Evolutionary conservation across 257 asterid genomes (phyloP).

Genomic region (Cynanchum wilfordii): DNA sequence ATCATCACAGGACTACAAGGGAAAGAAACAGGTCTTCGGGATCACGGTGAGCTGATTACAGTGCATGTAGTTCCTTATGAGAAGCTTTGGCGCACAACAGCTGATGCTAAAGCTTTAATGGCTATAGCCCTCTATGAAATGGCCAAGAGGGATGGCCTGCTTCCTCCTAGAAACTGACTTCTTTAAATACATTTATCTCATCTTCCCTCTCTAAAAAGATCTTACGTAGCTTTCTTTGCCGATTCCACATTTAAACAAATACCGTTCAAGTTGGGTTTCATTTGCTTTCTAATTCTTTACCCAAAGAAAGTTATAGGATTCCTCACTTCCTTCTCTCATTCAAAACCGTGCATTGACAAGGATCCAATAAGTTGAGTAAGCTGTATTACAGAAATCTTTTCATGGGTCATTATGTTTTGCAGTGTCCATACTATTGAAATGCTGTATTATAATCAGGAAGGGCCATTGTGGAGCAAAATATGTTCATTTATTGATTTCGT

Average conservation of each 20-base stretch:
- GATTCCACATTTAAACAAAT: no score
- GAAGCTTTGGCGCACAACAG: constrained; percentile 70
- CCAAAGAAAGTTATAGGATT: neutral
- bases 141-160: constrained; percentile 70
- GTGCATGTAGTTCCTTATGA: constrained; percentile 76
- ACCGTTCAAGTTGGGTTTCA: no score
- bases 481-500: neutral
- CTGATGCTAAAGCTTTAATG: constrained; percentile 78
- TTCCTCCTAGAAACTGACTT: constrained; percentile 33
- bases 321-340: no score
- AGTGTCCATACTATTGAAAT: no score
- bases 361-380: no score
- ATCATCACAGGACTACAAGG: constrained; percentile 60
- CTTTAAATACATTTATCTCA: neutral
- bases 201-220: neutral
- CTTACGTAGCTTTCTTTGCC: neutral
- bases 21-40: constrained; percentile 76
- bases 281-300: neutral
- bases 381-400: no score
- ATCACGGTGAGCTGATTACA: constrained; percentile 73
- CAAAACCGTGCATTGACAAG: no score
- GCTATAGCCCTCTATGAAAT: constrained; percentile 80
- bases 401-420: no score
- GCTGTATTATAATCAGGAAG: no score
- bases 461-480: neutral